Conservation (phyloP, 768 basidiomycete genomes). For the Clavaria fumosa region DNA sequence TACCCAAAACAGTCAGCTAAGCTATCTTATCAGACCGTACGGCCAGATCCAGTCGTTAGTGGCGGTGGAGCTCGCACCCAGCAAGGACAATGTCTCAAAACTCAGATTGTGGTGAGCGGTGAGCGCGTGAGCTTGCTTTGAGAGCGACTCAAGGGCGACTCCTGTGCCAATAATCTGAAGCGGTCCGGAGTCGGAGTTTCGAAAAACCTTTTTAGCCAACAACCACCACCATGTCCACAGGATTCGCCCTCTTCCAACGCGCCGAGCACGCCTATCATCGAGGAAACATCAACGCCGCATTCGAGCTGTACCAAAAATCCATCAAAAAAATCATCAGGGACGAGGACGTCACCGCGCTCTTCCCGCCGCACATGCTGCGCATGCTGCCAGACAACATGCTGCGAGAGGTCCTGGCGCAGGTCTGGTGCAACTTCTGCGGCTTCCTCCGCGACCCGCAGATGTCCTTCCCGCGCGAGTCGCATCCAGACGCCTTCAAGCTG, state of each 20-base stretch:
- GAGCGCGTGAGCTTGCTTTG: too few species aligned
- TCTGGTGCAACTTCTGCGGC: constrained; percentile 18
- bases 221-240: constrained; percentile 7
- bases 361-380: constrained; percentile 3
- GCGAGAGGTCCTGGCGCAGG: constrained; percentile 13
- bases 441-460: constrained; percentile 15
- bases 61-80: too few species aligned
- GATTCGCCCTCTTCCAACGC: constrained; percentile 7
- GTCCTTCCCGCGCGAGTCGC: constrained; percentile 11
- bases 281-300: constrained; percentile 11
- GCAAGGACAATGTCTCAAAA: too few species aligned
- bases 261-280: constrained; percentile 8
- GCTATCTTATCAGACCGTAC: too few species aligned
- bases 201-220: not conserved
- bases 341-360: constrained; percentile 13
- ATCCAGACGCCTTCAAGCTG: constrained; percentile 20
- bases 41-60: too few species aligned
- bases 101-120: too few species aligned
- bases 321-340: constrained; percentile 18
- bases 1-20: too few species aligned
- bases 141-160: too few species aligned
- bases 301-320: constrained; percentile 16
- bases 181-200: not conserved
- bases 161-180: too few species aligned
- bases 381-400: constrained; percentile 12